Conservation (phyloP, 2,329 filamentous ascomycete species). For the Monosporascus sp. region DNA sequence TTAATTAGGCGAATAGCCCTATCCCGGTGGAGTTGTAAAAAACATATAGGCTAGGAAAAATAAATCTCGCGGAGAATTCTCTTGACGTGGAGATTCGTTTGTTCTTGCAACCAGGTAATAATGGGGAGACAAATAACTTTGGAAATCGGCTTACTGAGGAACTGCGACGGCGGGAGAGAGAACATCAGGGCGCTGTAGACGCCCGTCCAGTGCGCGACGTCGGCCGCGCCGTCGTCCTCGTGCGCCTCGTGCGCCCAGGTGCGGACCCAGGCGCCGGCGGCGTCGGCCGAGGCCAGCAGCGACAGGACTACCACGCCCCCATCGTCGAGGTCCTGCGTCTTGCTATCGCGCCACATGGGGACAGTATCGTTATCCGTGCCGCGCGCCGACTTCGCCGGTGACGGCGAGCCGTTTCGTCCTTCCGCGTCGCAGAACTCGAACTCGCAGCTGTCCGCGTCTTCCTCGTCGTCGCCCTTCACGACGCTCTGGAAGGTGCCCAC, state of each 20-base stretch:
- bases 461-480: background rate
- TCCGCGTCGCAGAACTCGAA: too few species aligned
- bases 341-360: background rate
- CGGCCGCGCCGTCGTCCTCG: background rate
- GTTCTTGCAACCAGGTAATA: too few species aligned
- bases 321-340: background rate
- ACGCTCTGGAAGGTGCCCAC: background rate
- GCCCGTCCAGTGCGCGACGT: conserved; percentile 2
- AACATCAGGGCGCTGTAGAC: background rate
- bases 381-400: too few species aligned
- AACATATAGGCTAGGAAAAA: too few species aligned
- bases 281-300: background rate
- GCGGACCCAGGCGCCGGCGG: background rate
- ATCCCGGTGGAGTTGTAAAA: too few species aligned
- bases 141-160: background rate
- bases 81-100: too few species aligned
- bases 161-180: background rate
- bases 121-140: background rate
- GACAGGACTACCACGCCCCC: background rate
- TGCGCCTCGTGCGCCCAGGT: conserved; percentile 1
- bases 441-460: background rate
- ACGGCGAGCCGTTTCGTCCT: too few species aligned
- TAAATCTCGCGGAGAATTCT: too few species aligned
- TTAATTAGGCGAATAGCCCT: too few species aligned
- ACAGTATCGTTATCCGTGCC: background rate